Evolutionary conservation across 148 eudicot species (phyloP), one percentile per base, ranked within the genome.

Genomic region (Camellia granthamiana): DNA sequence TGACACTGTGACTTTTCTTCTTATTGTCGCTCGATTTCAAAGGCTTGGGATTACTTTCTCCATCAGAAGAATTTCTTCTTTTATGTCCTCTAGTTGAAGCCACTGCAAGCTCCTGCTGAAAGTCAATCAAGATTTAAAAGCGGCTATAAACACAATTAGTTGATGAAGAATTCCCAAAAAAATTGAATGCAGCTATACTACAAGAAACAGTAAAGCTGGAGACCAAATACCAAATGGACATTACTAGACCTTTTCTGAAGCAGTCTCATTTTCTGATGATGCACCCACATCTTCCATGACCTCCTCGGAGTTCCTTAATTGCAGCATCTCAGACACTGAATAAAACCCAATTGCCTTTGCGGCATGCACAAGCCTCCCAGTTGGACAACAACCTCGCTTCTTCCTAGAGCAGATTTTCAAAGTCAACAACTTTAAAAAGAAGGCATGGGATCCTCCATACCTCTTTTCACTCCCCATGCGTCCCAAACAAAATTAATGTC

Each of bases 351-450:
- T 5, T 42, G 77, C 82, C 69, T 80, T 73, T 64, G 78, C 82
- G 64, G 4, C 64, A 49, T n/a, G 51, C 52, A 7, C 60, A 55
- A 80, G 62, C 30, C 54, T 73, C 59, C 82, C 82, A 5, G 52
- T 80, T 56, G 82, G 82, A 8, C 51, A 38, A 74, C 66, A 73
- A 74, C 82, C 82, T 52, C 69, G 77, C 72, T 64, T 80, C 78
- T 74, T 80, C 78, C 82, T 80, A 63, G 52, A 64, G 49, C 72
- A 74, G 14, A 18, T 1, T 73, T 65, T 30, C 38, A 30, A 30
- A 30, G 38, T 30, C 38, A 30, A 30, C 38, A 30, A 30, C 38
- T 30, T 30, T 30, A 30, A 30, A 30, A 30, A 30, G 38, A 30
- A 30, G 38, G 38, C 38, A 30, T 30, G 38, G 38, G 38, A 30